Conservation (phyloP, 768 basidiomycete species). For the Lentinus tigrinus region DNA sequence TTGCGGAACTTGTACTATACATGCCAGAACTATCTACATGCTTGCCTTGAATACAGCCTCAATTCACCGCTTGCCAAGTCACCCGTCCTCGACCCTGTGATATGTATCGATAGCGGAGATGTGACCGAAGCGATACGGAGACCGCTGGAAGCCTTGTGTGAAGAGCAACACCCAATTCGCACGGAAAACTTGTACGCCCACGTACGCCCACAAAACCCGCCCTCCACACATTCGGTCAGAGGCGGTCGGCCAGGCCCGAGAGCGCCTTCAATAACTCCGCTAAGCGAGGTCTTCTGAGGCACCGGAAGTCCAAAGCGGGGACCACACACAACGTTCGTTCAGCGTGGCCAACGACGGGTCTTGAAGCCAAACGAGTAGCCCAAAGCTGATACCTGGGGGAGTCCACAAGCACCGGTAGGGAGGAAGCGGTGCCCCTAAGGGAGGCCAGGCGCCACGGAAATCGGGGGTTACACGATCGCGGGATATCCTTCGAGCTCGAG, state of each 20-base stretch:
- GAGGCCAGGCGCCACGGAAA: slow-evolving; percentile 12
- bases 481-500: slow-evolving; percentile 22
- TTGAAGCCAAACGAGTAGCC: not conserved
- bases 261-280: slow-evolving; percentile 7
- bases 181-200: slow-evolving; percentile 9
- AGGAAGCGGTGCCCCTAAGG: slow-evolving; percentile 10
- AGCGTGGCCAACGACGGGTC: not conserved
- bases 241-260: slow-evolving; percentile 3
- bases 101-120: not conserved
- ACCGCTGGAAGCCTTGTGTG: not conserved
- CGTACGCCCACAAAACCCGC: slow-evolving; percentile 8
- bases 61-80: not conserved
- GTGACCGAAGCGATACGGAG: not conserved
- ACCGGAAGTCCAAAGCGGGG: not conserved
- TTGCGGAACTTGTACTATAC: not conserved
- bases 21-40: not conserved
- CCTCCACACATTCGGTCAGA: not conserved
- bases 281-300: slow-evolving; percentile 1
- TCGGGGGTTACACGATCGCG: slow-evolving; percentile 6
- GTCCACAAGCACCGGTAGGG: slow-evolving; percentile 6
- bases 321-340: not conserved
- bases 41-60: not conserved
- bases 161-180: not conserved
- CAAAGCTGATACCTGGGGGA: not conserved
- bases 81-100: not conserved